Conservation (phyloP, 2,329 filamentous ascomycete species). For the Neofusicoccum parvum region DNA sequence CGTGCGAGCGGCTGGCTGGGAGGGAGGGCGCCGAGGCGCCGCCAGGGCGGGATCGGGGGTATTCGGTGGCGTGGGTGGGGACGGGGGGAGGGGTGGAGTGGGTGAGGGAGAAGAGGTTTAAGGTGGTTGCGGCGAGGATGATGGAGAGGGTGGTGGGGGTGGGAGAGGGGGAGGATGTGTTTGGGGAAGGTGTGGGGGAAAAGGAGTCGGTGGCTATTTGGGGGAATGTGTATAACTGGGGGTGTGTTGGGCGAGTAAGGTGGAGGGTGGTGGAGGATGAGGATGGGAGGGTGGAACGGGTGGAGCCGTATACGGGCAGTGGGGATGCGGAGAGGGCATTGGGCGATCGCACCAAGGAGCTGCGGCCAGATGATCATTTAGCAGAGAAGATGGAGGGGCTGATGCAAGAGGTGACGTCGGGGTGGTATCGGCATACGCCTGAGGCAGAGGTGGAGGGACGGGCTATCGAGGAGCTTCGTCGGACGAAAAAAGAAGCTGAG, state of each 20-base stretch:
- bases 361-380: background rate
- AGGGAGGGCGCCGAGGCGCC: background rate
- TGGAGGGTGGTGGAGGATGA: background rate
- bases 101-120: background rate
- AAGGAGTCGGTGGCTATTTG: background rate
- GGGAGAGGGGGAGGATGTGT: background rate
- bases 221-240: background rate
- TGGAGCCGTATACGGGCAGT: background rate
- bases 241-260: background rate
- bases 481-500: too few species aligned
- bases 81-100: background rate
- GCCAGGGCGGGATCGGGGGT: background rate
- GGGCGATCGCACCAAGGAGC: background rate
- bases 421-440: too few species aligned
- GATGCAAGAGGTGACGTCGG: too few species aligned
- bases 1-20: background rate
- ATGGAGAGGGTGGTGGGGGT: background rate
- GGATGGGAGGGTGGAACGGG: background rate
- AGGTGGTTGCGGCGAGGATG: background rate
- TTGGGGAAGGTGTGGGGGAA: background rate
- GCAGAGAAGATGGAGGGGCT: background rate
- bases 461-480: too few species aligned
- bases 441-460: too few species aligned
- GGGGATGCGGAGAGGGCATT: background rate
- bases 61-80: background rate